phyloP scores from a whole-genome alignment of 2,329 filamentous ascomycete genomes.

The Diplodia seriata region DNA sequence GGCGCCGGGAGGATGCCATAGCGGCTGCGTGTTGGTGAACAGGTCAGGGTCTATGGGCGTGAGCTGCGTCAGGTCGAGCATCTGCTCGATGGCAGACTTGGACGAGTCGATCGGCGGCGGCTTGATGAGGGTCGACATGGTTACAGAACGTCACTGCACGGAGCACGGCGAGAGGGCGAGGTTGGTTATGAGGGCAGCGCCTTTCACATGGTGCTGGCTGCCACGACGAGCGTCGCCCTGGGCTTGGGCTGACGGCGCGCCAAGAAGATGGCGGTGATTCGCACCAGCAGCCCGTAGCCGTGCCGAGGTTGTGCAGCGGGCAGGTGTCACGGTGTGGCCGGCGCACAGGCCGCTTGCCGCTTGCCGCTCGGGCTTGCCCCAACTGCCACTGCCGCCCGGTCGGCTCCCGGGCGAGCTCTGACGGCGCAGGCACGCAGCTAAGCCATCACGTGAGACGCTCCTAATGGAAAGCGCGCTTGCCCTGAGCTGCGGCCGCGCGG shows the following conservation, averaged over 20 bases:
- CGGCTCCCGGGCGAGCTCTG: slow-evolving; percentile 5
- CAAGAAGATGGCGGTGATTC: not conserved
- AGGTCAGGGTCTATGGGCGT: slow-evolving; percentile 80
- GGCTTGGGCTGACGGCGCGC: slow-evolving; percentile 2
- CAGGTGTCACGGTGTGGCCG: not conserved
- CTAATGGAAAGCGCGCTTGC: not conserved
- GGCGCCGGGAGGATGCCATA: slow-evolving; percentile 92
- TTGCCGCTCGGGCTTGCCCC: too few species aligned
- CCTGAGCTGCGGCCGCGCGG: not conserved
- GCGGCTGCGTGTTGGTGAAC: slow-evolving; percentile 89
- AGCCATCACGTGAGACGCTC: not conserved
- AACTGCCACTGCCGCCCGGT: slow-evolving; percentile 8
- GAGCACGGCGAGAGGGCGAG: not conserved
- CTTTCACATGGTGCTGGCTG: slow-evolving; percentile 21
- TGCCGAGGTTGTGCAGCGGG: slow-evolving; percentile 5
- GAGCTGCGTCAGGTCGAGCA: slow-evolving; percentile 83
- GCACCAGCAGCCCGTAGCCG: not conserved
- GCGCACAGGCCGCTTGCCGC: not conserved
- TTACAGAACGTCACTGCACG: not conserved
- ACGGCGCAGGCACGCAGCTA: too few species aligned
- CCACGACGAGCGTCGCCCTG: not conserved
- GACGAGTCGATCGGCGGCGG: slow-evolving; percentile 74
- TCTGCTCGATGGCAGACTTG: slow-evolving; percentile 86
- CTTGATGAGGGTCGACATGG: slow-evolving; percentile 69
- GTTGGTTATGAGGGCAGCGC: not conserved